Evolutionary conservation across 768 basidiomycete genomes (phyloP), one percentile per base, ranked within the genome.

Genomic region (Mycena epipterygia): DNA sequence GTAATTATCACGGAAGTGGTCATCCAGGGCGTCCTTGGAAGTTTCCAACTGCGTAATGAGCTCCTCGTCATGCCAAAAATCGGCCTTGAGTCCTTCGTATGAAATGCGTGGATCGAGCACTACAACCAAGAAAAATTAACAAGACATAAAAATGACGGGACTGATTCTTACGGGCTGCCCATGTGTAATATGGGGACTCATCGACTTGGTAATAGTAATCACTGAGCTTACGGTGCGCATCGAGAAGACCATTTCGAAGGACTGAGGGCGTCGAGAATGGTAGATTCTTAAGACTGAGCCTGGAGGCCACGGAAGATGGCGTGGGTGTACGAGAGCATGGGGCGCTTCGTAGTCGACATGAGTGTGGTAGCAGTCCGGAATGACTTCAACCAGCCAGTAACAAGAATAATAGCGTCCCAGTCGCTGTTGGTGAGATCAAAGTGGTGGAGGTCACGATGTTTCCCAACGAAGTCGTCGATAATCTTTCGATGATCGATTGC

Each of bases 341-440:
- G 68, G 4, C 62, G 29, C 41, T 70, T 64, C 21, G 74, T 76
- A 25, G 71, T 64, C 1, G 74, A 76, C 74, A 76, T 74, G 1
- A 70, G 42, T 0, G 57, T 62, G 32, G 75, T 76, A 0, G 74
- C 75, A 35, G 39, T 16, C 16, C 41, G 51, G 25, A 71, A 71
- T 2, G 30, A 6, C 44, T 60, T 42, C 30, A 71, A 41, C 69
- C 69, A 71, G 6, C 16, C 42, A 19, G 52, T 19, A 19, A 71
- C 64, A 2, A 48, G 1, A 4, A 12, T 39, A 11, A 71, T 39
- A 1, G 51, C 63, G 5, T 57, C 35, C 69, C 69, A 71, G 46
- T 71, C 68, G 6, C 1, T 13, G 23, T 30, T 29, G 1, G 23
- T 23, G 23, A 67, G 55, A 30, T 59, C 56, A 16, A 25, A 53